Conservation (phyloP, 2,329 filamentous ascomycete species). For the Hymenoscyphus albidus region DNA sequence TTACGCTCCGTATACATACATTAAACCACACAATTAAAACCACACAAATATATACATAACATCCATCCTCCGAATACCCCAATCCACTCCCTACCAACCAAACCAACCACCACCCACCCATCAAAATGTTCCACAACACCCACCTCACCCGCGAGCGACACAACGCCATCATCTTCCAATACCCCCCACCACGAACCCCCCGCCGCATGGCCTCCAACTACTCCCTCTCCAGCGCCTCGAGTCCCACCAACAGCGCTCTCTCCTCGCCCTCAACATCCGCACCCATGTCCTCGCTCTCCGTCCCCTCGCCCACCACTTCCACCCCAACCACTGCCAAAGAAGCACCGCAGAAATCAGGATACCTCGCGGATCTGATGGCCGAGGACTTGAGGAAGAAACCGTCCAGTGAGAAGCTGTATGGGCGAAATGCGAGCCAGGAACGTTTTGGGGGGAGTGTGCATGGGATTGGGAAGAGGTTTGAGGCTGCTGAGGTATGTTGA, state of each 20-base stretch:
- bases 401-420: slow-evolving; percentile 27
- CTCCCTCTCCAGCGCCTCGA: background rate
- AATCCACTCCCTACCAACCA: background rate
- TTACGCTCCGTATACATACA: too few species aligned
- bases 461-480: slow-evolving; percentile 16
- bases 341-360: background rate
- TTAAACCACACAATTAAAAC: too few species aligned
- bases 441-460: slow-evolving; percentile 20
- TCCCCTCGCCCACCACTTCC: background rate
- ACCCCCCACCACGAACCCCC: background rate
- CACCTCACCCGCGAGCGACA: slow-evolving; percentile 7
- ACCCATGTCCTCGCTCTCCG: background rate
- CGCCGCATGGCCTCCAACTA: background rate
- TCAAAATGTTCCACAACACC: slow-evolving; percentile 16
- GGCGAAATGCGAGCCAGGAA: slow-evolving; percentile 18
- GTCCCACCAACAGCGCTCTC: background rate
- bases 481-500: background rate
- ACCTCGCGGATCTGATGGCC: slow-evolving; percentile 8
- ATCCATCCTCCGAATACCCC: background rate
- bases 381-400: slow-evolving; percentile 19
- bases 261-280: background rate
- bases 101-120: too few species aligned
- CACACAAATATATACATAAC: background rate
- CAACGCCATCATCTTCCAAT: background rate
- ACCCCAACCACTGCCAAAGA: background rate